Percentiles rank a stretch among this genome's conserved stretches.
phyloP scores from a whole-genome alignment of 2,329 filamentous ascomycete species.

The Cordyceps fumosorosea region DNA sequence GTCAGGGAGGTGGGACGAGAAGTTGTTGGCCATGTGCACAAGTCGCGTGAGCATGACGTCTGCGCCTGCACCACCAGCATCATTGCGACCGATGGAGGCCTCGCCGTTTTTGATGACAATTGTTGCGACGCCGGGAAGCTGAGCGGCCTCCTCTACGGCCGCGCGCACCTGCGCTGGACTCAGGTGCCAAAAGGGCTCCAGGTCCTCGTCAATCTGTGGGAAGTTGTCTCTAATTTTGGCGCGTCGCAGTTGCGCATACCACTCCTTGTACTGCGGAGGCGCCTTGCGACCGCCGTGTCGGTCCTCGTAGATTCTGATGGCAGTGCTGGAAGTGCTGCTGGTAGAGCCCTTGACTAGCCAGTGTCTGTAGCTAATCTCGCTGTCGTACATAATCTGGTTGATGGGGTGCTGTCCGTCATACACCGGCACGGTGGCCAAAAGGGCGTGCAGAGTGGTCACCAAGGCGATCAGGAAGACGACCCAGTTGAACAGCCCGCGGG shows the following conservation, averaged over 20 bases:
- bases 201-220: conserved; percentile 66
- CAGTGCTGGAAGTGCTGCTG: conserved; percentile 41
- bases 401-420: conserved; percentile 38
- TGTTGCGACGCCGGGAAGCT: conserved; percentile 37
- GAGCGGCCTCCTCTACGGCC: conserved; percentile 37
- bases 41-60: conserved; percentile 35
- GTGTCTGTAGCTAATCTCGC: conserved; percentile 39
- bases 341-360: conserved; percentile 42
- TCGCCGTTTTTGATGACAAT: conserved; percentile 59
- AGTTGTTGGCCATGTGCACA: conserved; percentile 62
- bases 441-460: not conserved
- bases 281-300: conserved; percentile 59
- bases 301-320: conserved; percentile 43
- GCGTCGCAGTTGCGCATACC: conserved; percentile 72
- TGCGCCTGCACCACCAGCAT: conserved; percentile 26
- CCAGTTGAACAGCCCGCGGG: conserved; percentile 23
- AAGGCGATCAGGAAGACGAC: not conserved
- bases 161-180: conserved; percentile 61
- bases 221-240: conserved; percentile 75
- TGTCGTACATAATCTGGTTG: conserved; percentile 42
- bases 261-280: conserved; percentile 75
- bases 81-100: conserved; percentile 33
- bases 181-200: conserved; percentile 73
- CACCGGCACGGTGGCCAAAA: conserved; percentile 30
- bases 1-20: conserved; percentile 66